A percentile compares a stretch with the other conserved stretches of the same genome.
phyloP scores from a whole-genome alignment of 2,329 filamentous ascomycete species.

The Aspergillus tanneri region DNA sequence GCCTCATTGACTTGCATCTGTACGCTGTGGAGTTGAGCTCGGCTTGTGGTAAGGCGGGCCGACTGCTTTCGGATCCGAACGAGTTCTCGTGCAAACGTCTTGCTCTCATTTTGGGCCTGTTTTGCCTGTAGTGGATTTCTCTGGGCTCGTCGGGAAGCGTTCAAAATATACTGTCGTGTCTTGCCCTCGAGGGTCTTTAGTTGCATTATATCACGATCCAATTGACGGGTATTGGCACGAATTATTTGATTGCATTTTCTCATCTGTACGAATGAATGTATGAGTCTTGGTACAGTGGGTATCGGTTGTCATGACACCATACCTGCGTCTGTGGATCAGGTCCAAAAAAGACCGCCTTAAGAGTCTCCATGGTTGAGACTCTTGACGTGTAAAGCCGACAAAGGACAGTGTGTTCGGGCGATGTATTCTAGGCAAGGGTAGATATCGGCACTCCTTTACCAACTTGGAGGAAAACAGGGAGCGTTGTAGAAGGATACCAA shows the following conservation, averaged over 20 bases:
- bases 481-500: too few relatives aligned
- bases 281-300: slow-evolving; percentile 12
- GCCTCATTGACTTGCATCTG: slow-evolving; percentile 98
- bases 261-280: slow-evolving; percentile 57
- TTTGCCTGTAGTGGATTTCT: slow-evolving; percentile 74
- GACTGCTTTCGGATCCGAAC: slow-evolving; percentile 76
- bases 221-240: slow-evolving; percentile 83
- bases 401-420: neutral
- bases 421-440: neutral
- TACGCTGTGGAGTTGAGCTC: slow-evolving; percentile 87
- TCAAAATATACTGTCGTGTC: slow-evolving; percentile 79
- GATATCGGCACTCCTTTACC: too few relatives aligned
- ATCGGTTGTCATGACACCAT: slow-evolving; percentile 28
- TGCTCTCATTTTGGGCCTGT: slow-evolving; percentile 78
- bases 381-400: neutral
- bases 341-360: slow-evolving; percentile 83
- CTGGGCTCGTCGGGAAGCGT: slow-evolving; percentile 77
- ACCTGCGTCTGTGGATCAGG: slow-evolving; percentile 94
- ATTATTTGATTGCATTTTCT: slow-evolving; percentile 93
- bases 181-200: slow-evolving; percentile 78
- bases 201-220: slow-evolving; percentile 85
- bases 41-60: slow-evolving; percentile 74
- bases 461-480: too few relatives aligned
- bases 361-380: slow-evolving; percentile 69
- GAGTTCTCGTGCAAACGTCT: slow-evolving; percentile 84